phyloP scores from a whole-genome alignment of 306 rosid species.

The Hylodesmum podocarpum region DNA sequence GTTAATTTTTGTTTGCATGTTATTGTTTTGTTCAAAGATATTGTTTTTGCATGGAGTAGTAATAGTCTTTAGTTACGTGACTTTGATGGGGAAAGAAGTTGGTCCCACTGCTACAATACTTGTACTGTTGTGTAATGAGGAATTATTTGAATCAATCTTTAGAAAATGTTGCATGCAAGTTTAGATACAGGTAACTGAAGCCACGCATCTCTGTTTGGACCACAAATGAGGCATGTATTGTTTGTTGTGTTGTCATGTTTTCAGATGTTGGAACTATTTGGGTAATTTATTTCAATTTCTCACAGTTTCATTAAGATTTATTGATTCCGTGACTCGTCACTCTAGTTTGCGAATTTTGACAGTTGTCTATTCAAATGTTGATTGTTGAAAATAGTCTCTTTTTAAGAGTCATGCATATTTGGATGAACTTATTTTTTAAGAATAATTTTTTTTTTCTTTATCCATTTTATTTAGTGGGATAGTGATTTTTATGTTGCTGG shows the following conservation, averaged over 20 bases:
- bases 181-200: background rate
- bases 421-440: background rate
- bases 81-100: slow-evolving; percentile 1
- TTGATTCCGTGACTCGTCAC: background rate
- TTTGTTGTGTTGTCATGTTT: too few relatives aligned
- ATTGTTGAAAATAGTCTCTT: background rate
- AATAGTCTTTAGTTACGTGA: background rate
- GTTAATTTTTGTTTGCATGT: too few relatives aligned
- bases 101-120: background rate
- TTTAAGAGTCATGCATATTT: background rate
- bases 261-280: background rate
- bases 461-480: background rate
- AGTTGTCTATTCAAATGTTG: background rate
- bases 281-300: background rate
- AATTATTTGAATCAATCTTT: background rate
- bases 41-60: background rate
- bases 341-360: background rate
- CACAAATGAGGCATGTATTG: background rate
- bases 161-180: background rate
- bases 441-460: background rate
- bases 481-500: background rate
- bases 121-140: background rate
- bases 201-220: background rate
- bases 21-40: background rate
- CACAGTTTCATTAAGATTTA: background rate